Evolutionary conservation across 83 land plant species (phyloP).

Genomic region (Picea mariana): DNA sequence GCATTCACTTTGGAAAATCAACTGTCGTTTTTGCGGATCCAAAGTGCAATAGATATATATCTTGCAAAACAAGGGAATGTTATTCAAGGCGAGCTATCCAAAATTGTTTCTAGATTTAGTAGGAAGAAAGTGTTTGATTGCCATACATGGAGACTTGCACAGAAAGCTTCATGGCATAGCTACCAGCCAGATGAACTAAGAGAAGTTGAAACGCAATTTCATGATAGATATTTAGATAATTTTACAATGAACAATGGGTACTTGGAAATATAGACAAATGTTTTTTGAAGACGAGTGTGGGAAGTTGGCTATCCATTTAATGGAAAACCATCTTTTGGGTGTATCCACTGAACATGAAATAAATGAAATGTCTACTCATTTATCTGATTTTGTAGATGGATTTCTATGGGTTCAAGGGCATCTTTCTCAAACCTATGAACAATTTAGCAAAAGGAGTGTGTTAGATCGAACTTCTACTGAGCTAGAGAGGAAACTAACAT

Average conservation of each 20-base stretch:
- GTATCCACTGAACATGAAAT: conserved; percentile 40
- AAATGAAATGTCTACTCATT: conserved; percentile 38
- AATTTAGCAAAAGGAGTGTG: no score
- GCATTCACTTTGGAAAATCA: conserved; percentile 39
- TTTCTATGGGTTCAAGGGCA: conserved; percentile 55
- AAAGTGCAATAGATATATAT: conserved; percentile 30
- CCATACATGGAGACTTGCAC: conserved; percentile 54
- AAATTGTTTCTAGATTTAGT: conserved; percentile 55
- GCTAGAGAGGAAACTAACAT: no score
- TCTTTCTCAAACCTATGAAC: no score
- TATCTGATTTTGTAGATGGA: conserved; percentile 54
- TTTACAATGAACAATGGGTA: conserved; percentile 23
- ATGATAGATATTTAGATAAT: conserved; percentile 39
- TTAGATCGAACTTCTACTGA: no score
- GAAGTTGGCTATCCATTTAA: conserved; percentile 52
- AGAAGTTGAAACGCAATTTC: conserved; percentile 42
- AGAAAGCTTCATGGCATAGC: conserved; percentile 53
- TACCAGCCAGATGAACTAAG: conserved; percentile 32
- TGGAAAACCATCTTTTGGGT: conserved; percentile 57
- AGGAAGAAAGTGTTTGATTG: conserved; percentile 52
- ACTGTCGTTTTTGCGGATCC: conserved; percentile 61
- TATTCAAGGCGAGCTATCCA: conserved; percentile 55
- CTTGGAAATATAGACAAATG: conserved; percentile 18
- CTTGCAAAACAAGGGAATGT: conserved; percentile 58
- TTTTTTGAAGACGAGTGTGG: conserved; percentile 47